A percentile compares a stretch with the other conserved stretches of the same genome.
These are phyloP conservation scores for Eustoma russellianum DNA, from an alignment of 257 asterid species.

Conservation along the genomic window DNA sequence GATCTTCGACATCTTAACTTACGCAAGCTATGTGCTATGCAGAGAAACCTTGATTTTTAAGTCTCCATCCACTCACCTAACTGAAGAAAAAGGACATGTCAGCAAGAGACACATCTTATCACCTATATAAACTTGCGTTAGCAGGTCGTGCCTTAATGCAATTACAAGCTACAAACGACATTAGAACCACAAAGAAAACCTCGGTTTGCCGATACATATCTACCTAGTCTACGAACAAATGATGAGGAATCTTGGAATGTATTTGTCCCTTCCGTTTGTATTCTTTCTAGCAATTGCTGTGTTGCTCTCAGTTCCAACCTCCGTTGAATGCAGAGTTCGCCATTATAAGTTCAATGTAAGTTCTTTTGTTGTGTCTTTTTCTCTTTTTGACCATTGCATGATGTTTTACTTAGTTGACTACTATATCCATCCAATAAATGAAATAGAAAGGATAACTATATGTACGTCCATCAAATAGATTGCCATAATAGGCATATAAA, in stretches of 20 bases:
- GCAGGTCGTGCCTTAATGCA: slow-evolving; percentile 28
- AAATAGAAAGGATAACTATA: too few relatives aligned
- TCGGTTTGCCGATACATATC: too few relatives aligned
- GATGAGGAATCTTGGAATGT: too few relatives aligned
- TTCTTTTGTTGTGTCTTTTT: too few relatives aligned
- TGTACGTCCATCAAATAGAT: too few relatives aligned
- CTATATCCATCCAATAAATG: too few relatives aligned
- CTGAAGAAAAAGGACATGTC: slow-evolving; percentile 52
- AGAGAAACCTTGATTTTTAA: slow-evolving; percentile 22
- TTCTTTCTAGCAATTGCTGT: slow-evolving; percentile 40
- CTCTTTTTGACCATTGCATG: too few relatives aligned
- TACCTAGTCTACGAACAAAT: too few relatives aligned
- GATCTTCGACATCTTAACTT: too few relatives aligned
- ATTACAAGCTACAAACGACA: slow-evolving; percentile 20
- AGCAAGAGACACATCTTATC: slow-evolving; percentile 12
- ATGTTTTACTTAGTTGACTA: too few relatives aligned
- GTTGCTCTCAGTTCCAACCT: slow-evolving; percentile 24
- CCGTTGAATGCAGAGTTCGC: slow-evolving; percentile 53
- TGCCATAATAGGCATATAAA: too few relatives aligned
- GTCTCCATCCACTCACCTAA: slow-evolving; percentile 54
- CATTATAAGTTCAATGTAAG: slow-evolving; percentile 82
- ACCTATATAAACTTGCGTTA: slow-evolving; percentile 46
- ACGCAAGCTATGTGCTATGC: background rate
- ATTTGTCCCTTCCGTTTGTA: slow-evolving; percentile 11
- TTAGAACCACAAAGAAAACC: slow-evolving; percentile 11